Evolutionary conservation across 192 early-diverging fungal species (phyloP).

Genomic region (Oehlia diaphana): DNA sequence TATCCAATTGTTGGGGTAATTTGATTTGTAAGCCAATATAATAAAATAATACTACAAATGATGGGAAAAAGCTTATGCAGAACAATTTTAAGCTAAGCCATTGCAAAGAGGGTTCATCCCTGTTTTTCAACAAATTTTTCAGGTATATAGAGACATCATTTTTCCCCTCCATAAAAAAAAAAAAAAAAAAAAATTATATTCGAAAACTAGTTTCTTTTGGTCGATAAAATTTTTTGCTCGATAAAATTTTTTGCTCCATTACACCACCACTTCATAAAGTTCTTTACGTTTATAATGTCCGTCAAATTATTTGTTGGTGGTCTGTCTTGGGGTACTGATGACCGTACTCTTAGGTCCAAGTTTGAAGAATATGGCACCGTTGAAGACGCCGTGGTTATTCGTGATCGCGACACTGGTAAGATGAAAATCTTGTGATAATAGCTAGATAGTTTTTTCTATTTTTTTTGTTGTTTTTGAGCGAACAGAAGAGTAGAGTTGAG

Average conservation of each 20-base stretch:
- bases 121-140: not conserved
- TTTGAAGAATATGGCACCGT: constrained; percentile 69
- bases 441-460: not conserved
- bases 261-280: not conserved
- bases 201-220: not conserved
- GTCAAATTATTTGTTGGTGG: constrained; percentile 68
- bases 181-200: not conserved
- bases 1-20: not conserved
- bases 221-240: not conserved
- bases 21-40: not conserved
- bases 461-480: not conserved
- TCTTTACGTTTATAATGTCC: constrained; percentile 25
- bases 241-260: not conserved
- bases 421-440: not conserved
- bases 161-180: not conserved
- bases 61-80: no score
- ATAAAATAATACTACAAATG: not conserved
- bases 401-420: constrained; percentile 75
- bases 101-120: not conserved
- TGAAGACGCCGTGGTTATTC: constrained; percentile 64
- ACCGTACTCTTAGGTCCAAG: constrained; percentile 54
- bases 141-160: not conserved
- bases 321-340: constrained; percentile 66
- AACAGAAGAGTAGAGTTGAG: not conserved
- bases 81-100: not conserved